Evolutionary conservation across 169 alveolate genomes (phyloP), one percentile per base, ranked within the genome.

Genomic region (Eimeria tenella): DNA sequence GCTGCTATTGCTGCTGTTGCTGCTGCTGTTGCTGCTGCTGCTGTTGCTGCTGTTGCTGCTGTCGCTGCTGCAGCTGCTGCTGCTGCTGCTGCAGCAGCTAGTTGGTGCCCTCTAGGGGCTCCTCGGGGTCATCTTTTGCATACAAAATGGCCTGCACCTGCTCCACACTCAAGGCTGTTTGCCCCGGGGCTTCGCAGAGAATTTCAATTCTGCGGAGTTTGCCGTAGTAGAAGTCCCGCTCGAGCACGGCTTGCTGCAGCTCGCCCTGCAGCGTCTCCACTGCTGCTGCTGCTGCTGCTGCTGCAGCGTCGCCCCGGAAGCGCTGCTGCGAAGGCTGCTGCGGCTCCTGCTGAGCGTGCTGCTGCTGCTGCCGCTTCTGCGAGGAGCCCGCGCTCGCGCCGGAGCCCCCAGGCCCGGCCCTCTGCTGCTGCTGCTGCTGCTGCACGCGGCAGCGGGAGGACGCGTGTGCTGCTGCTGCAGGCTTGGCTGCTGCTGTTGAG

Each of bases 171-270:
- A 90, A 71, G 21, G 90, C 19, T 6, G 23, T 84, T 17, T 15
- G 63, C 55, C 89, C 90, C 21, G 86, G 81, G 9, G 87, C n/a
- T 1, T 65, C 87, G 93, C 95, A 92, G 86, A 92, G 25, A 6
- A 94, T 74, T 60, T 94, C 96, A 52, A 94, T 58, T 9, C 94
- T 74, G 86, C 96, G 83, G 49, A 94, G 92, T 89, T 94, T 94
- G 53, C 82, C 68, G 60, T 77, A 94, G 60, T 94, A 94, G 81
- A 94, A 94, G 71, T 94, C 96, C 55, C 94, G 83, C 93, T 94
- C 96, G 25, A 88, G 60, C 52, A 87, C 62, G 23, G 91, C 95
- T 60, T 83, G 93, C 88, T 93, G 87, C 23, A 70, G 65, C 74
- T 93, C 95, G 17, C 74, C 90, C 74, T 93, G 87, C 63, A 75